Percentiles rank a stretch among this genome's conserved stretches.
Evolutionary conservation across 306 rosid species (phyloP).

Genomic region (Casuarina cunninghamiana): DNA sequence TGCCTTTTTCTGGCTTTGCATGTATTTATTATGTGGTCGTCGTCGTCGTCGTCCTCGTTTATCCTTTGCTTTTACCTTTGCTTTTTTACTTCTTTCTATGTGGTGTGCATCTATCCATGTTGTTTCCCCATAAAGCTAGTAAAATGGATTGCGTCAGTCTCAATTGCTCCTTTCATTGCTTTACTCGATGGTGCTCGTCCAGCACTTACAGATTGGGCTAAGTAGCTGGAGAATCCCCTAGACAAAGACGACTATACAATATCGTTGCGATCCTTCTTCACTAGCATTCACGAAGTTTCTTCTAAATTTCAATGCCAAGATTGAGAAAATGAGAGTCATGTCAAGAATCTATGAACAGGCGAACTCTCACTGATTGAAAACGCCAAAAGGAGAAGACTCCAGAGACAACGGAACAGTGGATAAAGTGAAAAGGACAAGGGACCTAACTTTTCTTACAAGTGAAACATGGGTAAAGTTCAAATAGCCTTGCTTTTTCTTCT

Average conservation of each 20-base stretch:
- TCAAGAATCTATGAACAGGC: too few species aligned
- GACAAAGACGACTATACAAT: not conserved
- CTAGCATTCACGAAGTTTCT: not conserved
- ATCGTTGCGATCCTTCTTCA: not conserved
- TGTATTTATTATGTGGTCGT: slow-evolving; percentile 38
- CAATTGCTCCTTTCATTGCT: slow-evolving; percentile 14
- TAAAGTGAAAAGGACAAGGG: too few species aligned
- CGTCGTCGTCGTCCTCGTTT: slow-evolving; percentile 27
- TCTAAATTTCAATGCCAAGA: not conserved
- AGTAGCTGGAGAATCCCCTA: not conserved
- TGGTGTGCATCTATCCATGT: slow-evolving; percentile 18
- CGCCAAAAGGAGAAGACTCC: too few species aligned
- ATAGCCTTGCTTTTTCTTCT: too few species aligned
- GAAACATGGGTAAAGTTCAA: not conserved
- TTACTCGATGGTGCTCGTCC: not conserved
- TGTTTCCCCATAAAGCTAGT: slow-evolving; percentile 15
- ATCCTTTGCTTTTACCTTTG: slow-evolving; percentile 22
- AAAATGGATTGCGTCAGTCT: slow-evolving; percentile 17
- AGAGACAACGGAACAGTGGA: not conserved
- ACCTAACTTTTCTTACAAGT: not conserved
- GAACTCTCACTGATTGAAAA: too few species aligned
- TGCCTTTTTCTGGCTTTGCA: not conserved
- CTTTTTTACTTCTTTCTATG: slow-evolving; percentile 19
- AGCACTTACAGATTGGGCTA: not conserved
- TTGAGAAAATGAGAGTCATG: not conserved